Evolutionary conservation across 768 basidiomycete genomes (phyloP).

Genomic region (Naematelia aurantialba): DNA sequence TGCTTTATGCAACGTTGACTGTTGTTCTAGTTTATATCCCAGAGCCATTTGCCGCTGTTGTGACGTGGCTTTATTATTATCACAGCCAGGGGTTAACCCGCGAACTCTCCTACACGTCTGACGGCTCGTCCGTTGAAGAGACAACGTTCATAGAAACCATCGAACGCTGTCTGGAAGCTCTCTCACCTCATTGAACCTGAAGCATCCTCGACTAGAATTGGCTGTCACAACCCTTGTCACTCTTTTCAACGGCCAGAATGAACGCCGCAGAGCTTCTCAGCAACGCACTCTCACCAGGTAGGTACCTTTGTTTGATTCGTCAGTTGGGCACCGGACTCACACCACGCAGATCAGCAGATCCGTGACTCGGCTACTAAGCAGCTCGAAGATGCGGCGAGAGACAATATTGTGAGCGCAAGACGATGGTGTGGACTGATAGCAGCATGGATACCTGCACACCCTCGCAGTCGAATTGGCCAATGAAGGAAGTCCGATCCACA

Average conservation of each 20-base stretch:
- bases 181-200: no score
- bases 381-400: conserved; percentile 76
- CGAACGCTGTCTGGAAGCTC: no score
- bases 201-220: not conserved
- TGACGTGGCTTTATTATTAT: no score
- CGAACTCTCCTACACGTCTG: no score
- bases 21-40: no score
- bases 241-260: conserved; percentile 56
- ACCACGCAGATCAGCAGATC: conserved; percentile 68
- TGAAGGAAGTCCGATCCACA: conserved; percentile 64
- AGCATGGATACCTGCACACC: conserved; percentile 92
- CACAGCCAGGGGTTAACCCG: no score
- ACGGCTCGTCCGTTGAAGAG: no score
- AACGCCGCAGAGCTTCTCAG: conserved; percentile 85
- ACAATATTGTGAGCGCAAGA: conserved; percentile 72
- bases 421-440: conserved; percentile 11
- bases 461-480: conserved; percentile 79
- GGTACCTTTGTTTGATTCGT: conserved; percentile 55
- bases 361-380: conserved; percentile 88
- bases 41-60: no score
- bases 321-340: not conserved
- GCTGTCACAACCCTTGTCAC: not conserved
- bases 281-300: conserved; percentile 86
- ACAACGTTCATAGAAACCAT: no score
- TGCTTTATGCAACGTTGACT: no score